Base-by-base conservation (phyloP, 108 stramenopile species). In the Stephanodiscus triporus region DNA sequence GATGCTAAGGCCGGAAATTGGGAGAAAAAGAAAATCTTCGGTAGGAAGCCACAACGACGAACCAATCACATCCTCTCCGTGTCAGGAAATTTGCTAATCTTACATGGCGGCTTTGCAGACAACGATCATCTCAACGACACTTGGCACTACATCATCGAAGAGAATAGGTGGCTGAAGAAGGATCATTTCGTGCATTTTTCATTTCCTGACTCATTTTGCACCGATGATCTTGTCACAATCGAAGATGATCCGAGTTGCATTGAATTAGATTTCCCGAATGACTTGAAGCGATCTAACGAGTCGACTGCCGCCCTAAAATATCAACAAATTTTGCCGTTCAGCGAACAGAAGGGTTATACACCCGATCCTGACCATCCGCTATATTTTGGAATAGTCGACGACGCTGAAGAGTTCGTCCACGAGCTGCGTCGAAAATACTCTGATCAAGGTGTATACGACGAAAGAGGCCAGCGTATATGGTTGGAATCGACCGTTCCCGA, bases 61-160 rank as follows among this genome's bases (percentile, higher is more conserved):
- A 76, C 68, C 19, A 75, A 72, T 56, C 78, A 84, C 23, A 62
- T 81, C 19, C 62, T 81, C 16, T 40, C 64, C 17, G 37, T 69
- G 30, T 38, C 76, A 24, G 78, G 68, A 89, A 48, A 58, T 82
- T 2, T 26, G 30, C 79, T 93, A n/a, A 72, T 91, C 37, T 47
- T 91, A 9, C 76, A 91, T 43, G 91, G 91, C 9, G 92, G 95
- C 0, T 96, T 75, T 73, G 60, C 74, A 51, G 76, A 88, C 77
- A 93, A 94, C 64, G 61, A 78, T 68, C 84, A 85, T 68, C 90
- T 83, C 79, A 83, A 90, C 34, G 95, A 96, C 57, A 86, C 89
- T 23, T 96, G 95, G 95, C 77, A 90, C 54, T 92, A 87, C 74
- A 88, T 91, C 72, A 86, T 88, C 42, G 72, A 71, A 4, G 76